phyloP scores from a whole-genome alignment of 1,284 basidiomycete species.

The Ganoderma lucidum region DNA sequence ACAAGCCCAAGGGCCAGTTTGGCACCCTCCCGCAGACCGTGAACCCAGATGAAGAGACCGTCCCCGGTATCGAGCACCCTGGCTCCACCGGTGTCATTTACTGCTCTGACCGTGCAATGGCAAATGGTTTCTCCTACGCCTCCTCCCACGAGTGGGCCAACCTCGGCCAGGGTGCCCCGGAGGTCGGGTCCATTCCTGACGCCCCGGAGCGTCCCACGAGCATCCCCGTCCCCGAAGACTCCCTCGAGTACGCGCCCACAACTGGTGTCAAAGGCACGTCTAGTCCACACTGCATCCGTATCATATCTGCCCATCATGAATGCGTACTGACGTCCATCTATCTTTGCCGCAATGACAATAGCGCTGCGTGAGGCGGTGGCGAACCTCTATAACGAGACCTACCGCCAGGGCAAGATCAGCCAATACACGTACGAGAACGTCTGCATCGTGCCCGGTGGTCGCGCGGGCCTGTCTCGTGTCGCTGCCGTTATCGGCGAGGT shows the following conservation, averaged over 20 bases:
- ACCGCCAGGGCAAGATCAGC: constrained; percentile 80
- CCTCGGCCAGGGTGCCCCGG: constrained; percentile 88
- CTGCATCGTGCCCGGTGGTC: constrained; percentile 91
- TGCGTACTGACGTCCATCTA: background rate
- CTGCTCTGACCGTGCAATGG: constrained; percentile 88
- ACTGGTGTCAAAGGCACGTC: constrained; percentile 84
- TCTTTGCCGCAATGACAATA: constrained; percentile 25
- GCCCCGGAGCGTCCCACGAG: constrained; percentile 72
- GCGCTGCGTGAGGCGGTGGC: constrained; percentile 79
- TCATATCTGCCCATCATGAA: constrained; percentile 21
- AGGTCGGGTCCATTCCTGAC: constrained; percentile 85
- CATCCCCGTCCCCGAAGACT: constrained; percentile 73
- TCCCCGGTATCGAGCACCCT: constrained; percentile 84
- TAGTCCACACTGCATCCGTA: background rate
- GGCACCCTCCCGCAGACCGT: constrained; percentile 69
- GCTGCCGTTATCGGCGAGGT: constrained; percentile 91
- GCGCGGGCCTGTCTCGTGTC: constrained; percentile 88
- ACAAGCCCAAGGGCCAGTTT: constrained; percentile 53
- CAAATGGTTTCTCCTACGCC: constrained; percentile 87
- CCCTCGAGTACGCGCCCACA: constrained; percentile 93
- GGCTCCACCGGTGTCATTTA: constrained; percentile 85
- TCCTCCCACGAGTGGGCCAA: constrained; percentile 86
- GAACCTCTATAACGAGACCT: constrained; percentile 87
- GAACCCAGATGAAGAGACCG: constrained; percentile 83
- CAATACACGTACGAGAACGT: constrained; percentile 93